Evolutionary conservation across 2,329 filamentous ascomycete species (phyloP).

Genomic region (Beauveria varroae): DNA sequence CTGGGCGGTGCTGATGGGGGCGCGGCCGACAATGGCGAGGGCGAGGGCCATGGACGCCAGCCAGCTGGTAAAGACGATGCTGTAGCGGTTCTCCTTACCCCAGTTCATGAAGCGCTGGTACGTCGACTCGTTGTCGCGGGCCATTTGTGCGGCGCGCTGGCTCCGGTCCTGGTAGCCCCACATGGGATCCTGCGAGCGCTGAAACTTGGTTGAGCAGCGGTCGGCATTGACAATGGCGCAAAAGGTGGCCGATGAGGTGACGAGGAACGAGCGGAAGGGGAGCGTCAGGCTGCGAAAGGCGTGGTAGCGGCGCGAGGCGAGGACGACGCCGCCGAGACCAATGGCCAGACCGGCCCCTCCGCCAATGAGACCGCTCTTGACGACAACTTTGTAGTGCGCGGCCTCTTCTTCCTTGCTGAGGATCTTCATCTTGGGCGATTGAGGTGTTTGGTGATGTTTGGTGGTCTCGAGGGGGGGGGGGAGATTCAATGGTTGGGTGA

Average conservation of each 20-base stretch:
- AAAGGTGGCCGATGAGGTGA: slow-evolving; percentile 76
- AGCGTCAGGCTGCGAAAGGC: slow-evolving; percentile 76
- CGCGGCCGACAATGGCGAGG: slow-evolving; percentile 68
- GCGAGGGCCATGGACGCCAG: slow-evolving; percentile 70
- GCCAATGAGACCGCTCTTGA: slow-evolving; percentile 73
- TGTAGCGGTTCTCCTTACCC: slow-evolving; percentile 75
- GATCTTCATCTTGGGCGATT: slow-evolving; percentile 70
- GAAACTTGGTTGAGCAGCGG: slow-evolving; percentile 56
- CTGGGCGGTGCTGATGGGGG: slow-evolving; percentile 66
- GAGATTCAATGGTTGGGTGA: not conserved
- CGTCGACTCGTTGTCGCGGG: slow-evolving; percentile 47
- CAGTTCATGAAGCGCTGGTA: slow-evolving; percentile 61
- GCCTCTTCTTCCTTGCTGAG: slow-evolving; percentile 88
- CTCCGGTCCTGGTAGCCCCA: slow-evolving; percentile 58
- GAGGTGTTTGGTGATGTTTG: not conserved
- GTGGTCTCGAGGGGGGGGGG: not conserved
- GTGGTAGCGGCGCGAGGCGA: slow-evolving; percentile 62
- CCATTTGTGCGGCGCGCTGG: slow-evolving; percentile 46
- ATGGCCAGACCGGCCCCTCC: slow-evolving; percentile 58
- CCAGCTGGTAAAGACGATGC: slow-evolving; percentile 78
- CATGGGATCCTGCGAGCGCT: slow-evolving; percentile 61
- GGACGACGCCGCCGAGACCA: slow-evolving; percentile 61
- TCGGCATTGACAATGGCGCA: slow-evolving; percentile 85
- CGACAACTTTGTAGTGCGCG: slow-evolving; percentile 73
- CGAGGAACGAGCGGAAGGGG: slow-evolving; percentile 85